Evolutionary conservation across 2,329 filamentous ascomycete species (phyloP), one percentile per base, ranked within the genome.

Genomic region (Aureobasidium subglaciale): DNA sequence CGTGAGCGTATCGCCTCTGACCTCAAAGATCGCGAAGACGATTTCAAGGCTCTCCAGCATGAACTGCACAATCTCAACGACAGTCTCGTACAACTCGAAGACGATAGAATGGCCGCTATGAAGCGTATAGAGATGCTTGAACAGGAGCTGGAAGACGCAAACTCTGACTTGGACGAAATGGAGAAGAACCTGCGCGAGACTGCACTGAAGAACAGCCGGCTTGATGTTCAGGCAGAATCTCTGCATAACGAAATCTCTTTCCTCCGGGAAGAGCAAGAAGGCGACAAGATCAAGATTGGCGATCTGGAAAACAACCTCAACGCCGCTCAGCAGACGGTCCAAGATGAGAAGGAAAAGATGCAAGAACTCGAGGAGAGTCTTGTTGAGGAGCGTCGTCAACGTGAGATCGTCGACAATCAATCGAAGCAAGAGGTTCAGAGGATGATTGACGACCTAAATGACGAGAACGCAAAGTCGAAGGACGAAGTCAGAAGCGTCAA

Each of bases 341-440:
- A 87, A 56, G 90, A 93, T 50, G 90, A 96, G 70, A 87, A 86
- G 70, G 91, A 96, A 59, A 84, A 72, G 53, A 65, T 73, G 58
- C 69, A 69, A 24, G 75, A 78, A 58, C 64, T 77, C 32, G 75
- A 78, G 57, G 80, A 84, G 60, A 83, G 86, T n/a, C 79, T 96
- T 22, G 78, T 82, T 20, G 84, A 87, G 56, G 93, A 97, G 73
- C 79, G 91, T 56, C 82, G 87, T 61, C 92, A 97, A 71, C 83
- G 89, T 41, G 92, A 97, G 68, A 82, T 91, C 46, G 81, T 96
- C 55, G 89, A 90, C 43, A 87, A 83, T 66, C 85, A 88, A 65
- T 91, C 96, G 73, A 96, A 97, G 75, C 88, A 95, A 67, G 92
- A 97, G 67, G 88, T 95, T 50, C 91, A 97, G 73, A 88, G 92